Conservation (phyloP, 768 basidiomycete species). For the Panaeolus cyanescens region DNA sequence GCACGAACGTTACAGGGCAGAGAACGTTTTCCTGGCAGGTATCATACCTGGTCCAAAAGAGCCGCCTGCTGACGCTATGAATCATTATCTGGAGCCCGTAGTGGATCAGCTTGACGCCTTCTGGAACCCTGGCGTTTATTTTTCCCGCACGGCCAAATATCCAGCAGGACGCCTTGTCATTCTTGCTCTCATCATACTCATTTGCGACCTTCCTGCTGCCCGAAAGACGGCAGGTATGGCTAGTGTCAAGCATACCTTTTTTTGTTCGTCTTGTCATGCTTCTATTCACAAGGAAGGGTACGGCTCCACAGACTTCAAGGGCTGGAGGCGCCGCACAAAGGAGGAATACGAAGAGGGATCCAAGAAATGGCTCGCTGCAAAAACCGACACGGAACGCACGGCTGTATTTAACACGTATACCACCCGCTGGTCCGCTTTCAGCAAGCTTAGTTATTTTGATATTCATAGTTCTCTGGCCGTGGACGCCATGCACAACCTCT, state of each 20-base stretch:
- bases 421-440: constrained; percentile 29
- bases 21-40: constrained; percentile 40
- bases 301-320: constrained; percentile 12
- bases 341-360: constrained; percentile 15
- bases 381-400: constrained; percentile 3
- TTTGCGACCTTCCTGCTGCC: constrained; percentile 38
- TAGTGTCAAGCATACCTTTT: constrained; percentile 12
- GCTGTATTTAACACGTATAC: constrained; percentile 19
- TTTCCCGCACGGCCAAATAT: constrained; percentile 21
- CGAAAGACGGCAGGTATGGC: constrained; percentile 30
- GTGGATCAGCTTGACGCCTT: constrained; percentile 35
- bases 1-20: constrained; percentile 25
- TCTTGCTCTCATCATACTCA: constrained; percentile 28
- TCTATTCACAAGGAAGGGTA: constrained; percentile 13
- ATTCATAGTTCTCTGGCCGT: constrained; percentile 20
- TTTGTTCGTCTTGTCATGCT: constrained; percentile 25
- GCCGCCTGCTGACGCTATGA: constrained; percentile 31
- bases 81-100: constrained; percentile 39
- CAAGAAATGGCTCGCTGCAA: constrained; percentile 17
- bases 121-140: constrained; percentile 33
- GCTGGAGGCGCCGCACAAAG: constrained; percentile 15
- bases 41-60: constrained; percentile 43
- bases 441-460: constrained; percentile 41
- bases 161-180: constrained; percentile 26
- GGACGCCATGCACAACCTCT: constrained; percentile 42